phyloP scores from a whole-genome alignment of 2,329 filamentous ascomycete genomes.

The Penicillium sumatraense region DNA sequence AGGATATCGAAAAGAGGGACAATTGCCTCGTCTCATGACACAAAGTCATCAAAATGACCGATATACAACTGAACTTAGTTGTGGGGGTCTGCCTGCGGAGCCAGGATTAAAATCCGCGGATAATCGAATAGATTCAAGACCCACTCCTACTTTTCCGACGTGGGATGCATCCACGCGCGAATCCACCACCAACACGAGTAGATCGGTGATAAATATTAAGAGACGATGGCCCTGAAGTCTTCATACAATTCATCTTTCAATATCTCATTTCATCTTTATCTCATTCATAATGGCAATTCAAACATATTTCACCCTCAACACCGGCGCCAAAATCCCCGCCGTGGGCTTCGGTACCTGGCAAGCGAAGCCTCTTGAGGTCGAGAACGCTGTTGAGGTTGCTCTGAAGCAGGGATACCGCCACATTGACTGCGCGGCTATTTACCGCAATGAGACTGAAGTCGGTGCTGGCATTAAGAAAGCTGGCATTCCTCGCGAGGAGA shows the following conservation, averaged over 20 bases:
- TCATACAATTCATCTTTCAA: neutral
- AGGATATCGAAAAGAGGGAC: neutral
- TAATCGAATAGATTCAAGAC: neutral
- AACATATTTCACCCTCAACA: slow-evolving; percentile 30
- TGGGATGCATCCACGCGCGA: neutral
- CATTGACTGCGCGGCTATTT: slow-evolving; percentile 61
- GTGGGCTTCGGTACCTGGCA: slow-evolving; percentile 82
- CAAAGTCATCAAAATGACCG: neutral
- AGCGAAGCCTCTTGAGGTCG: slow-evolving; percentile 70
- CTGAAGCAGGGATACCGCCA: slow-evolving; percentile 67
- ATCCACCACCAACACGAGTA: neutral
- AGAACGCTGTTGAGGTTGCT: slow-evolving; percentile 71
- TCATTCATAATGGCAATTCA: slow-evolving; percentile 17
- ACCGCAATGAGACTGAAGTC: slow-evolving; percentile 75
- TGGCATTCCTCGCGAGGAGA: slow-evolving; percentile 67
- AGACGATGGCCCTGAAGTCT: neutral
- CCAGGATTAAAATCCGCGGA: slow-evolving; percentile 1
- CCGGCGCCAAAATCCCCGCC: slow-evolving; percentile 50
- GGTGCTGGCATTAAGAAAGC: slow-evolving; percentile 67
- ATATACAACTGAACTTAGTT: neutral
- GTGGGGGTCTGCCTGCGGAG: neutral
- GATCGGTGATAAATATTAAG: slow-evolving; percentile 1
- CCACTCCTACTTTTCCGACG: neutral
- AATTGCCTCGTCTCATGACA: neutral
- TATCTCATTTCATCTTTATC: neutral